Base-by-base conservation (phyloP, 768 basidiomycete genomes). In the Lactarius quietus region DNA sequence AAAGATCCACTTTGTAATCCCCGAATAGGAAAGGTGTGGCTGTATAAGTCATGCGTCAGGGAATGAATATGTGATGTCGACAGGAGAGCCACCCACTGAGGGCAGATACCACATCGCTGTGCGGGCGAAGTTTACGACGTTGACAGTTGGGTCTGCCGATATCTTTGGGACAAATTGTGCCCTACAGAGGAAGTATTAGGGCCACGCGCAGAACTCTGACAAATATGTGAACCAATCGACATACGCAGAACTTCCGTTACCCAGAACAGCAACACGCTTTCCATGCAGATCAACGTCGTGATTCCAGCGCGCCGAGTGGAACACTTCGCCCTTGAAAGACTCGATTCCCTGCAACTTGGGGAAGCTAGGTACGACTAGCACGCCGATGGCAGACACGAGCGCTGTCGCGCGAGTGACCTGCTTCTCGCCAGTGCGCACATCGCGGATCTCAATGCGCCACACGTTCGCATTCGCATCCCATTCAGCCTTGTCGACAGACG, bases 221-320 rank as follows among this genome's bases (percentile, higher is more conserved):
- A 5, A 28, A 48, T 8, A 43, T 10, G 31, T 6, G 63, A 48
- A 61, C 55, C 38, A 6, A 57, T 33, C 8, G 28, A 63, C 64
- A 39, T 57, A 85, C 80, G 80, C 84, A 45, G 83, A 84, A 66
- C 82, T 84, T 3, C 84, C 86, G 70, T 86, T 86, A 33, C 86
- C 86, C 72, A 86, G 81, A 4, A 87, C 82, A 0, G 82, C 86
- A 6, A 88, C 79, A 33, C 77, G 75, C 73, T 84, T 85, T 1
- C 80, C 81, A 65, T 76, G 74, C 65, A 87, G 71, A 45, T 79
- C 73, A 10, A 86, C 77, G 69, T 82, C 81, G 57, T 84, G 82
- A 53, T 78, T 74, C 87, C 87, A 82, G 62, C 74, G 72, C 28
- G 83, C 81, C 38, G 85, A 83, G 73, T 87, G 86, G 74, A 81